Percentiles rank a stretch among this genome's conserved stretches.
phyloP scores from a whole-genome alignment of 1,284 basidiomycete species.

The Moesziomyces antarcticus region DNA sequence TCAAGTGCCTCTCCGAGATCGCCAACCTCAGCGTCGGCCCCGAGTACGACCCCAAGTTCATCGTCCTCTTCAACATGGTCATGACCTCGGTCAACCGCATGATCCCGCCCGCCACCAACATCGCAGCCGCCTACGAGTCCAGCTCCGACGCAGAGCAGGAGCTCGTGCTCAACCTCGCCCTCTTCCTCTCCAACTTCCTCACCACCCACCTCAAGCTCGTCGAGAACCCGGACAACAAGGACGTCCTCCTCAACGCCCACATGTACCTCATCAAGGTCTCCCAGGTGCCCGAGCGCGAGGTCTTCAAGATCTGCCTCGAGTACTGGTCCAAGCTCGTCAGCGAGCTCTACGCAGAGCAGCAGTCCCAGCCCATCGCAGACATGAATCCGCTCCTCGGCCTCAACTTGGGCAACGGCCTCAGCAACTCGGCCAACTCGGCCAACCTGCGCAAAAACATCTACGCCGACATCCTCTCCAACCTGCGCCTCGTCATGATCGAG shows the following conservation, averaged over 20 bases:
- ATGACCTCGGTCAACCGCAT: conserved; percentile 67
- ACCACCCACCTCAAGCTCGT: conserved; percentile 84
- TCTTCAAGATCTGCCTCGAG: conserved; percentile 99
- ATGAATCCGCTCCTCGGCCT: conserved; percentile 93
- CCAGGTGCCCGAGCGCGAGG: conserved; percentile 96
- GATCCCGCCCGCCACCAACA: conserved; percentile 77
- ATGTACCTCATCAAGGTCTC: conserved; percentile 99
- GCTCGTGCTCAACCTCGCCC: conserved; percentile 93
- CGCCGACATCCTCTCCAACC: conserved; percentile 91
- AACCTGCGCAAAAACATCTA: conserved; percentile 85
- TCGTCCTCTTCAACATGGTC: conserved; percentile 87
- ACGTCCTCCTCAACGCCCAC: conserved; percentile 83
- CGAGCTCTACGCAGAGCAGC: conserved; percentile 98
- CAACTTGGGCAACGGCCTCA: conserved; percentile 70
- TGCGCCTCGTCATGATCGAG: conserved; percentile 96
- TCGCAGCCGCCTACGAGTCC: conserved; percentile 89
- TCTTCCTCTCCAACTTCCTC: conserved; percentile 97
- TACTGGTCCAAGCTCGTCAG: conserved; percentile 97
- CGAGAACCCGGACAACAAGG: conserved; percentile 89
- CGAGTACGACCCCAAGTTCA: conserved; percentile 98
- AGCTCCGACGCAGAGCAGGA: conserved; percentile 95
- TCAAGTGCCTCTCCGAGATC: conserved; percentile 98
- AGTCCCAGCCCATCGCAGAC: conserved; percentile 89
- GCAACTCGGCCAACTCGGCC: conserved; percentile 36
- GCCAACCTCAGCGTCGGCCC: conserved; percentile 85